Evolutionary conservation across 2,329 filamentous ascomycete genomes (phyloP).

Genomic region (Herpotrichia juniperi): DNA sequence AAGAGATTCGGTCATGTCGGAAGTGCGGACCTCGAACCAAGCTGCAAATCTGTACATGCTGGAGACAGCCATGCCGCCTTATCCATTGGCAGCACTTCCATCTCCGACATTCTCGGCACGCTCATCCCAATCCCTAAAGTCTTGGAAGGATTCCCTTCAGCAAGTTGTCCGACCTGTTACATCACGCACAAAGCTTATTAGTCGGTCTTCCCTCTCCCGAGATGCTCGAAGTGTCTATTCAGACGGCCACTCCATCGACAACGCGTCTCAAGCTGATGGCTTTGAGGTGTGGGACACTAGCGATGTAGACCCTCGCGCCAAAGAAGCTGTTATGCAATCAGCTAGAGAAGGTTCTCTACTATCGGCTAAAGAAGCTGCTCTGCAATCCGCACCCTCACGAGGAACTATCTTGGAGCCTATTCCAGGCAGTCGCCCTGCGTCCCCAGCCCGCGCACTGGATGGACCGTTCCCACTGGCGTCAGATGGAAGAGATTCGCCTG

Average conservation of each 20-base stretch:
- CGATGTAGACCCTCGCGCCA: constrained; percentile 64
- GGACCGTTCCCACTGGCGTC: constrained; percentile 46
- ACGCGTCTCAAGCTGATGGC: constrained; percentile 57
- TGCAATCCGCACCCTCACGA: constrained; percentile 40
- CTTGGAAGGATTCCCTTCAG: constrained; percentile 45
- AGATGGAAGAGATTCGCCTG: constrained; percentile 17
- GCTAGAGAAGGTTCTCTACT: neutral
- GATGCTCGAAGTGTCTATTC: constrained; percentile 43
- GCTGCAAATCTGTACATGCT: constrained; percentile 31
- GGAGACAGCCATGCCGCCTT: constrained; percentile 29
- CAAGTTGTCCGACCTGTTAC: constrained; percentile 46
- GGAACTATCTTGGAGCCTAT: constrained; percentile 71
- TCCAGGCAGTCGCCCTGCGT: constrained; percentile 69
- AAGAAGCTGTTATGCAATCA: constrained; percentile 26
- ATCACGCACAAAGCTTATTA: constrained; percentile 44
- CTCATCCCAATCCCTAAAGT: constrained; percentile 43
- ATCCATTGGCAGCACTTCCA: constrained; percentile 36
- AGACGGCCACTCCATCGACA: constrained; percentile 40
- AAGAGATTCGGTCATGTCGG: constrained; percentile 44
- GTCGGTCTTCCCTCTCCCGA: constrained; percentile 34
- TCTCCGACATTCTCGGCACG: constrained; percentile 43
- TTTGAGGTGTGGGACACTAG: constrained; percentile 81
- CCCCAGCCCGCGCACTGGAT: constrained; percentile 66
- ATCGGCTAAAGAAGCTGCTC: constrained; percentile 30
- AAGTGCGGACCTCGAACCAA: constrained; percentile 31